A percentile compares a stretch with the other conserved stretches of the same genome.
Evolutionary conservation across 2,329 filamentous ascomycete genomes (phyloP).

Genomic region (Aureobasidium vineae): DNA sequence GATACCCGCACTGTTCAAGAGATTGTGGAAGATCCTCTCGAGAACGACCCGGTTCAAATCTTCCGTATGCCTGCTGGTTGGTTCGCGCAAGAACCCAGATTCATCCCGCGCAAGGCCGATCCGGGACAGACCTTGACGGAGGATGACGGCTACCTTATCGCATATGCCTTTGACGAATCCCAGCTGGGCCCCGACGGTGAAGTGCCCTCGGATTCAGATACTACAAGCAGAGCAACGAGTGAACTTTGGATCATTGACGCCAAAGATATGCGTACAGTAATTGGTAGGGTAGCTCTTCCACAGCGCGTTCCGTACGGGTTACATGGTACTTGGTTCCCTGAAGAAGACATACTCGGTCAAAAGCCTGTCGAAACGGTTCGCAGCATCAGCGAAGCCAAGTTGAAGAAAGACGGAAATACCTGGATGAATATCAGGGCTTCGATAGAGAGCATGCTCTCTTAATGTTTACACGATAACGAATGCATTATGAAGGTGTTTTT

Average conservation of each 20-base stretch:
- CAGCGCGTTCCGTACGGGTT: conserved; percentile 69
- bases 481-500: conserved; percentile 9
- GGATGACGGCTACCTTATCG: conserved; percentile 66
- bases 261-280: conserved; percentile 58
- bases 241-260: conserved; percentile 71
- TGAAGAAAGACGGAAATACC: conserved; percentile 30
- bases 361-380: conserved; percentile 40
- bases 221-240: conserved; percentile 46
- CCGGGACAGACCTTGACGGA: conserved; percentile 43
- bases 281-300: conserved; percentile 59
- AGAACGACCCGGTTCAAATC: conserved; percentile 57
- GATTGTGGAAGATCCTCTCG: conserved; percentile 47
- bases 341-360: conserved; percentile 54
- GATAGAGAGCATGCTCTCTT: conserved; percentile 35
- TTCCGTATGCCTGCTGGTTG: conserved; percentile 61
- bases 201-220: conserved; percentile 41
- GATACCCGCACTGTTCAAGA: conserved; percentile 57
- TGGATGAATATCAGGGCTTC: conserved; percentile 37
- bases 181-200: conserved; percentile 50
- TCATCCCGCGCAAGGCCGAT: conserved; percentile 51
- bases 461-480: conserved; percentile 14
- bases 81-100: conserved; percentile 67
- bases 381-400: conserved; percentile 32
- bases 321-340: conserved; percentile 62
- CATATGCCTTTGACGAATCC: conserved; percentile 68